Evolutionary conservation across 2,329 filamentous ascomycete species (phyloP).

Genomic region (Dendryphion nanum): DNA sequence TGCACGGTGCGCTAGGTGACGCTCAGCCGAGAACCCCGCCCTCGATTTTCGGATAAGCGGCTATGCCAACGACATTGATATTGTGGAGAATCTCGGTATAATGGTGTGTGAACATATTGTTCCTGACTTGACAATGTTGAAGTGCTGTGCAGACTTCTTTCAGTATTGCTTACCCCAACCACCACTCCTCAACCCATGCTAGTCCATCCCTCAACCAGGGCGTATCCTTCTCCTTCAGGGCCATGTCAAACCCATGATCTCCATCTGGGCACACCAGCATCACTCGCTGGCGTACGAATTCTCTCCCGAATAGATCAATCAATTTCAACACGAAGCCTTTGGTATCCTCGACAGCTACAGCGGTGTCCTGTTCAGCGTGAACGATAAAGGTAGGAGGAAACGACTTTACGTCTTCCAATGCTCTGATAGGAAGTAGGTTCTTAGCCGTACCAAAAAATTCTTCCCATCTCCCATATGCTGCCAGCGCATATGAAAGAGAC

Average conservation of each 20-base stretch:
- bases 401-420: constrained; percentile 19
- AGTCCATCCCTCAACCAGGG: constrained; percentile 29
- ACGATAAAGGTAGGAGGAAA: constrained; percentile 31
- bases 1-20: too few relatives aligned
- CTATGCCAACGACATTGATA: too few relatives aligned
- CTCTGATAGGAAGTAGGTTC: constrained; percentile 24
- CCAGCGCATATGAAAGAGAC: constrained; percentile 15
- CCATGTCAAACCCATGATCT: constrained; percentile 34
- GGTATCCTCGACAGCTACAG: constrained; percentile 25
- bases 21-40: too few relatives aligned
- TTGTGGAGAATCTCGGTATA: too few relatives aligned
- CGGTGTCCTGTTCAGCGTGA: constrained; percentile 29
- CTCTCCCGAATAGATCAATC: too few relatives aligned
- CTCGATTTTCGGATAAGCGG: too few relatives aligned
- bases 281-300: constrained; percentile 3
- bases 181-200: constrained; percentile 24
- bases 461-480: constrained; percentile 17
- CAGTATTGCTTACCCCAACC: constrained; percentile 20
- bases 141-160: too few relatives aligned
- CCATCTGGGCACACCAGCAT: constrained; percentile 17
- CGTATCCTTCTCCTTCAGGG: constrained; percentile 22
- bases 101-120: too few relatives aligned
- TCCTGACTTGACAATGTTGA: too few relatives aligned
- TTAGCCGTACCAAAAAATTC: constrained; percentile 27
- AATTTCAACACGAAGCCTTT: constrained; percentile 24